Evolutionary conservation across 169 alveolate genomes (phyloP).

Genomic region (Cryptosporidium canis): DNA sequence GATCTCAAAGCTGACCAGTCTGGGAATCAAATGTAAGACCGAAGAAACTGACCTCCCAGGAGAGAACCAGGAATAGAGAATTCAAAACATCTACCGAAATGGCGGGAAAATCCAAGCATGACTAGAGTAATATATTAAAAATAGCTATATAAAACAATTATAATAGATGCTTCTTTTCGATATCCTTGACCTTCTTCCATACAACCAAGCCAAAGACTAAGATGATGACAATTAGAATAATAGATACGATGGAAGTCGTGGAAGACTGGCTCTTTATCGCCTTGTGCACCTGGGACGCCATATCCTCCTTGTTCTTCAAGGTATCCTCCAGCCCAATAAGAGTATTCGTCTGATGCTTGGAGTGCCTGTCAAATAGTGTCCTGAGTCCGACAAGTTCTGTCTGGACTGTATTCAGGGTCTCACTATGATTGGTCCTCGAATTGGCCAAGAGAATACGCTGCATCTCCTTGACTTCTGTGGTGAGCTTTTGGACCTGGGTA

Average conservation of each 20-base stretch:
- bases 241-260: constrained; percentile 72
- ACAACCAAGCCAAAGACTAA: constrained; percentile 75
- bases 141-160: constrained; percentile 28
- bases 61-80: not conserved
- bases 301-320: constrained; percentile 58
- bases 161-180: constrained; percentile 79
- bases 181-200: constrained; percentile 78
- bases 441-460: constrained; percentile 37
- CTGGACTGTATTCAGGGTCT: constrained; percentile 62
- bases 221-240: constrained; percentile 73
- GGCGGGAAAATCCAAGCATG: not conserved
- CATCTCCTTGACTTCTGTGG: constrained; percentile 74
- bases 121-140: not conserved
- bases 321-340: constrained; percentile 65
- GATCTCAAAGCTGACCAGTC: constrained; percentile 9
- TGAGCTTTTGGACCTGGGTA: constrained; percentile 69
- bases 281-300: constrained; percentile 70
- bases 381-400: constrained; percentile 63
- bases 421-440: constrained; percentile 61
- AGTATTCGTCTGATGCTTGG: constrained; percentile 75
- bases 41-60: not conserved
- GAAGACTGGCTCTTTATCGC: constrained; percentile 74
- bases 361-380: constrained; percentile 71
- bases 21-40: constrained; percentile 29
- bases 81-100: not conserved